Base-by-base conservation (phyloP, 495 filamentous ascomycete genomes). In the Annulohypoxylon stygium region DNA sequence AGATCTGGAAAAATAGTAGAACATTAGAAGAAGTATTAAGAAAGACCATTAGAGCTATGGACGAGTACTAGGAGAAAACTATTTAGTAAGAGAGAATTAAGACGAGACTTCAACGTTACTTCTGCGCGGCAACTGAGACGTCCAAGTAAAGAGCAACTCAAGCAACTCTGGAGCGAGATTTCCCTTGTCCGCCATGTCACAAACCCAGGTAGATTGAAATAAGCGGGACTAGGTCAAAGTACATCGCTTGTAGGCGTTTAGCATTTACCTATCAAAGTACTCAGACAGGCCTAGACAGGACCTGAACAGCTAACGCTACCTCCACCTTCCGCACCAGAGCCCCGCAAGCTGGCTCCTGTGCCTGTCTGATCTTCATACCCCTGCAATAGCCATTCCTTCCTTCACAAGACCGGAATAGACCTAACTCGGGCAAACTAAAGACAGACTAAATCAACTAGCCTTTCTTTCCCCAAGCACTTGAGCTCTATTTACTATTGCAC, bases 51-150 rank as follows among this genome's bases (percentile, higher is more conserved):
- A 8, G 14, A 9, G 20, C 16, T 25, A 25, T 7, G 10, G 26
- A 30, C 2, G 48, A 50, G 20, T 6, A 47, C 20, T 20, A 26
- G 48, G 23, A 30, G 20, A 12, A 53, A 53, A 3, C 4, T 20
- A 20, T 7, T 10, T 7, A 60, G 12, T 60, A 25, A 26, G 20
- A 54, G 14, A 36, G 36, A 59, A 53, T 43, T 67, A 63, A 18
- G 64, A 43, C 39, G 61, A 65, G 60, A 75, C 69, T 69, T 72
- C 43, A 12, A 71, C 30, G 62, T 59, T 75, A 75, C 72, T 67
- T 75, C 59, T 30, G 50, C 67, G 72, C 72, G 67, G 72, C 67
- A 71, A 58, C 72, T 75, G 72, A 75, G 72, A 75, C 72, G 72
- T 47, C 7, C 2, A 47, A 54, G 59, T 60, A 33, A 25, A 33